Percentiles rank a stretch among this genome's conserved stretches.
These are phyloP conservation scores for Aethionema arabicum DNA, from an alignment of 345 rosid species.

Conservation along the genomic window DNA sequence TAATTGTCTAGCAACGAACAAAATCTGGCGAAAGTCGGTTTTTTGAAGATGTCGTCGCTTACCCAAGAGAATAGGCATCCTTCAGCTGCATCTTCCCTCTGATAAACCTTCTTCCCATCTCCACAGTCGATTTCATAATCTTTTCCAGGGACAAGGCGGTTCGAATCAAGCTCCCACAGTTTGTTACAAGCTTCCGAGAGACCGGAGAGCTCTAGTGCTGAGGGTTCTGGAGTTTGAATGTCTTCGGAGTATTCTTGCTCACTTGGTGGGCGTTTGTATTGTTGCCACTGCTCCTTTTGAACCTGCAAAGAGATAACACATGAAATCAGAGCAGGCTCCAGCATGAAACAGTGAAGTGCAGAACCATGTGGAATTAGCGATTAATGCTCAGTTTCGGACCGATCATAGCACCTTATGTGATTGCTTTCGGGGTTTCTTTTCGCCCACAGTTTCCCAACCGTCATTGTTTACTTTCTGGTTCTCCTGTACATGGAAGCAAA, in stretches of 20 bases:
- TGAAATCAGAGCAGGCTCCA: slow-evolving; percentile 5
- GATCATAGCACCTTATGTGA: slow-evolving; percentile 51
- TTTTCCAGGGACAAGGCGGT: slow-evolving; percentile 75
- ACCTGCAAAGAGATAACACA: slow-evolving; percentile 45
- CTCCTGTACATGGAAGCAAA: slow-evolving; percentile 40
- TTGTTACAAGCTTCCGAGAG: slow-evolving; percentile 78
- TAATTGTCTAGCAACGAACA: slow-evolving; percentile 91
- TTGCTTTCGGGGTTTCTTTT: slow-evolving; percentile 58
- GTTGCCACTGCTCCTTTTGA: slow-evolving; percentile 72
- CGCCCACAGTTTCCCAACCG: slow-evolving; percentile 84
- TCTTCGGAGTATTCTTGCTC: slow-evolving; percentile 74
- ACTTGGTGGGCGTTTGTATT: slow-evolving; percentile 59
- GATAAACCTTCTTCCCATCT: slow-evolving; percentile 80
- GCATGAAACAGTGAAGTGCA: neutral
- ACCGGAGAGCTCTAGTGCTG: slow-evolving; percentile 69
- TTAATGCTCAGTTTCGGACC: neutral
- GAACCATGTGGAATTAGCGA: neutral
- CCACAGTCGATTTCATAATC: slow-evolving; percentile 90
- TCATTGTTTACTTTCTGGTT: slow-evolving; percentile 44
- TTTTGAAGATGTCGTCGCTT: slow-evolving; percentile 61
- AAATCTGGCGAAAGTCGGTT: slow-evolving; percentile 78
- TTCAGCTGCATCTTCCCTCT: slow-evolving; percentile 72
- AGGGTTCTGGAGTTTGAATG: slow-evolving; percentile 55
- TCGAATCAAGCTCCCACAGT: slow-evolving; percentile 84
- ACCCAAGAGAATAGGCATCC: slow-evolving; percentile 71